Percentiles rank a stretch among this genome's conserved stretches.
Evolutionary conservation across 2,329 filamentous ascomycete species (phyloP).

Genomic region (Cephalotrichum gorgonifer): DNA sequence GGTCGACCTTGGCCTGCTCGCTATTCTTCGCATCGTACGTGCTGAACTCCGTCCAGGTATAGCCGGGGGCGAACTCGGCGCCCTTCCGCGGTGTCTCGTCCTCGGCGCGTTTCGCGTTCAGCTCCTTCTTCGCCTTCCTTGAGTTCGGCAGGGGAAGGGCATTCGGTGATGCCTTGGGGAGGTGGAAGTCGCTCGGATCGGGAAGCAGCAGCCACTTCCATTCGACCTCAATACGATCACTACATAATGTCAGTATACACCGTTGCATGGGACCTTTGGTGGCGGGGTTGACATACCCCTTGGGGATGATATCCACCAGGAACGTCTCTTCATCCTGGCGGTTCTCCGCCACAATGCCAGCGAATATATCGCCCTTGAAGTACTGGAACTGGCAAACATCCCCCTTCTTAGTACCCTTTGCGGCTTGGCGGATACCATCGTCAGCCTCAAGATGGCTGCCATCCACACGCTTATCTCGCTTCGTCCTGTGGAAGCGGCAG

Average conservation of each 20-base stretch:
- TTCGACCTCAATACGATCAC: slow-evolving; percentile 64
- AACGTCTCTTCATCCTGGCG: slow-evolving; percentile 63
- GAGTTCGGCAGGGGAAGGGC: slow-evolving; percentile 61
- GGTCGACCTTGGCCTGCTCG: slow-evolving; percentile 58
- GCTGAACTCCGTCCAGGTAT: slow-evolving; percentile 73
- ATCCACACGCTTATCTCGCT: slow-evolving; percentile 68
- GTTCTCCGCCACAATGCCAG: slow-evolving; percentile 80
- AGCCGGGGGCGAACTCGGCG: slow-evolving; percentile 57
- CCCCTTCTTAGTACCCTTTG: slow-evolving; percentile 56
- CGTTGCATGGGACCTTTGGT: slow-evolving; percentile 25
- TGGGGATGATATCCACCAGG: slow-evolving; percentile 73
- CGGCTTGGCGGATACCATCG: slow-evolving; percentile 56
- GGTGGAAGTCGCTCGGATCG: slow-evolving; percentile 57
- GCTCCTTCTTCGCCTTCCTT: slow-evolving; percentile 51
- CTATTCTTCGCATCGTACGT: slow-evolving; percentile 36
- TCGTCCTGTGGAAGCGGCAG: slow-evolving; percentile 86
- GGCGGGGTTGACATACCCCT: slow-evolving; percentile 34
- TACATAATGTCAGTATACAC: slow-evolving; percentile 17
- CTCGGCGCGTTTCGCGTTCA: slow-evolving; percentile 54
- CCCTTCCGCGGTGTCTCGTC: slow-evolving; percentile 55
- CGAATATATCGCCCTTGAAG: slow-evolving; percentile 77
- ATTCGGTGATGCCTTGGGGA: slow-evolving; percentile 64
- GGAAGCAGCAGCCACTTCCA: slow-evolving; percentile 77
- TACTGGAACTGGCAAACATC: slow-evolving; percentile 84
- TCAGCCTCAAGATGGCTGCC: slow-evolving; percentile 61